Base-by-base conservation (phyloP, 768 basidiomycete species). In the Auriscalpium vulgare region DNA sequence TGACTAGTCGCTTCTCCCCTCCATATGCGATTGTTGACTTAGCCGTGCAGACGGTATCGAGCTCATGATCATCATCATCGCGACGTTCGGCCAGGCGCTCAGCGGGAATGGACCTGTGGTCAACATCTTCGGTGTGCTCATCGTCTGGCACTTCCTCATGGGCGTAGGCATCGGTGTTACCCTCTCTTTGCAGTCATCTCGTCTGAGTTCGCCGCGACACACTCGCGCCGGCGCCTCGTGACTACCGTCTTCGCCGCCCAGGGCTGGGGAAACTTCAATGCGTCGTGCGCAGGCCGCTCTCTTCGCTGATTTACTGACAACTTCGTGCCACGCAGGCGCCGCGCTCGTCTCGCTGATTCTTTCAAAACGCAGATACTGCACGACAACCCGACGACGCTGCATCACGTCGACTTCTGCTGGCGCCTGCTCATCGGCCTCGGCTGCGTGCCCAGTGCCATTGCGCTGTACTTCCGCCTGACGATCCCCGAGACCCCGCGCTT, bases 401-500 rank as follows among this genome's bases (percentile, higher is more conserved):
- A 66, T 11, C 75, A 79, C 47, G 76, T 95, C 56, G 92, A 95
- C 71, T 79, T 75, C 66, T 79, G 82, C 67, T 94, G 92, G 92
- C 86, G 92, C 63, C 72, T 94, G 50, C 78, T 95, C 65, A 91
- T 95, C 68, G 92, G 92, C 64, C 75, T 94, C 38, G 92, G 92
- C 47, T 88, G 85, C 55, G 74, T 95, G 50, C 93, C 92, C 37
- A 91, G 82, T 54, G 77, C 76, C 45, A 66, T 92, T 55, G 91
- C 90, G 17, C 82, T 94, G 50, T 94, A 92, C 75, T 94, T 90
- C 86, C 89, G 92, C 67, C 79, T 94, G 37, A 93, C 91, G 29
- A 94, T 95, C 65, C 90, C 92, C 4, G 91, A 94, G 69, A 94
- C 91, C 0, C 92, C 92, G 34, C 89, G 92, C 55, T 84, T 79